Conservation (phyloP, 345 rosid genomes). For the Eucalyptus guilfoylei region DNA sequence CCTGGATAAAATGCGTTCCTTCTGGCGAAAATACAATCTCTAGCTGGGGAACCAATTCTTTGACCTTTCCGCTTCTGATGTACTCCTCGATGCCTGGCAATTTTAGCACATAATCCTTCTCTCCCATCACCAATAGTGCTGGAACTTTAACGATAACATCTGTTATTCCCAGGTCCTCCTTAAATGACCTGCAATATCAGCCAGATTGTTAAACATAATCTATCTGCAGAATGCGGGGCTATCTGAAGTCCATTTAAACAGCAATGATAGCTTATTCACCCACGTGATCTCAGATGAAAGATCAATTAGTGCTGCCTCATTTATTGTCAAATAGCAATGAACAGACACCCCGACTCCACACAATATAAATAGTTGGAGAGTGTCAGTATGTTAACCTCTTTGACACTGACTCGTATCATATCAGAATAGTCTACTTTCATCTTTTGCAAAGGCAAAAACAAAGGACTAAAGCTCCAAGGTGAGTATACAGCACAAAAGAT, state of each 20-base stretch:
- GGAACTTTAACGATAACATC: conserved; percentile 22
- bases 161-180: neutral
- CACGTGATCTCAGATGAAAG: neutral
- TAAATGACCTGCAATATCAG: neutral
- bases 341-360: neutral
- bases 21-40: conserved; percentile 7
- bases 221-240: neutral
- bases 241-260: neutral
- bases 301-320: neutral
- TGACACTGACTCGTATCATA: neutral
- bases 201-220: neutral
- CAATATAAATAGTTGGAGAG: neutral
- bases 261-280: neutral
- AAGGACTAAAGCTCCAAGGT: neutral
- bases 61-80: conserved; percentile 20
- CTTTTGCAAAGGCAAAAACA: neutral
- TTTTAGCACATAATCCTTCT: conserved; percentile 29
- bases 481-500: neutral
- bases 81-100: conserved; percentile 43
- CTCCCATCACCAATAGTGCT: conserved; percentile 35
- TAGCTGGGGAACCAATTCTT: conserved; percentile 26
- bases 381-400: neutral
- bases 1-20: conserved; percentile 5
- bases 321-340: neutral
- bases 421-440: neutral